Base-by-base conservation (phyloP, 129 eudicot genomes). In the Escallonia herrerae region DNA sequence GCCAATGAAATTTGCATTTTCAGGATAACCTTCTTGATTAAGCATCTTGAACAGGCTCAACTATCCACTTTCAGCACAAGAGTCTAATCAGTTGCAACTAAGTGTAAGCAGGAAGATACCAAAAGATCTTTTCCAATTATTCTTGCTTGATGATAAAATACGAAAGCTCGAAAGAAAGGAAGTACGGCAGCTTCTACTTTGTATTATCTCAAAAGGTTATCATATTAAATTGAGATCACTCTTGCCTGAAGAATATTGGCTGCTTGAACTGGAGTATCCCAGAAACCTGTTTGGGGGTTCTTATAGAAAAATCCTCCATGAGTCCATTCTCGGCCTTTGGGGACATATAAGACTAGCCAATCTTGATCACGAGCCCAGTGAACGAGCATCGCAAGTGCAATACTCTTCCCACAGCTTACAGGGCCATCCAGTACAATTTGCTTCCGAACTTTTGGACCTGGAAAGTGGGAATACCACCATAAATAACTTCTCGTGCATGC, bases 211-310 rank as follows among this genome's bases (percentile, higher is more conserved):
- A 59, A 44, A 43, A 22, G 7, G 33, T 22, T 22, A 22, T 43
- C 15, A 58, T 33, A 13, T n/a, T 3, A 41, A 60, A 42, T 40
- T 53, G 67, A 46, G 40, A 41, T 38, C 2, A 43, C 6, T 59
- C 81, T 71, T 75, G 89, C 98, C 90, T 83, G 85, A 70, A 88
- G 81, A 79, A 79, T 79, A 70, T 82, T 81, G 72, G 81, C 82
- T 40, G 98, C 98, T 65, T 93, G 98, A 33, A 77, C 85, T 41
- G 98, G 98, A 10, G 96, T 81, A 76, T 93, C 98, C 95, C 95
- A 93, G 10, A 93, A 71, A 50, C 87, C 90, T 68, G 89, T 93
- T 74, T 79, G 74, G 7, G 83, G 82, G 71, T 86, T 93, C 72
- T 82, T 78, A 64, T 93, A 93, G 72, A 81, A 88, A 59, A 88